Conservation (phyloP, 129 eudicot species). For the Scalesia atractyloides region DNA sequence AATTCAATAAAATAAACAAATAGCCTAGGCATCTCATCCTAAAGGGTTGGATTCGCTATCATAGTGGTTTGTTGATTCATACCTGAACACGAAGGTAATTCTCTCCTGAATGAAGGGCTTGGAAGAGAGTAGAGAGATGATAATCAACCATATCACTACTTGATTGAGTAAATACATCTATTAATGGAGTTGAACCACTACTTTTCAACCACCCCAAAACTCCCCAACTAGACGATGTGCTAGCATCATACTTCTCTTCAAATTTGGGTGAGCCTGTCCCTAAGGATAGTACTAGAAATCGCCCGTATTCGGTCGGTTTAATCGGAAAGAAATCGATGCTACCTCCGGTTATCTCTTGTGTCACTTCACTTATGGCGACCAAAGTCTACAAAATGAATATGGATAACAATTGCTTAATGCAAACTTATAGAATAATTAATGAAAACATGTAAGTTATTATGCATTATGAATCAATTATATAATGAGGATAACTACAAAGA, state of each 20-base stretch:
- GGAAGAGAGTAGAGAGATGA: conserved; percentile 46
- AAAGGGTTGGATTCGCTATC: no score
- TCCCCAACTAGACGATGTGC: conserved; percentile 57
- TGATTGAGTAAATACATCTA: conserved; percentile 54
- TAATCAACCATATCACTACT: conserved; percentile 63
- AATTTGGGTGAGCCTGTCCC: conserved; percentile 54
- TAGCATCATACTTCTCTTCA: conserved; percentile 45
- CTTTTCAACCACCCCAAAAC: conserved; percentile 52
- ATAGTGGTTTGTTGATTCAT: conserved; percentile 35
- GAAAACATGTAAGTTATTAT: no score
- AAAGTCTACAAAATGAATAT: conserved; percentile 40
- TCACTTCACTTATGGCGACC: conserved; percentile 62
- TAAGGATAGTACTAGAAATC: conserved; percentile 50
- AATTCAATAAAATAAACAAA: no score
- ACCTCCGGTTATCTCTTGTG: conserved; percentile 37
- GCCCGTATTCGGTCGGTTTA: conserved; percentile 52
- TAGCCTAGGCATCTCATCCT: no score
- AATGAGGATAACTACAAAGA: no score
- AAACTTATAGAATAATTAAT: no score
- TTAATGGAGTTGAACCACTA: conserved; percentile 48
- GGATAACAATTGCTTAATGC: background rate
- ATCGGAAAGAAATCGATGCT: conserved; percentile 51
- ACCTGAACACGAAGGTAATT: conserved; percentile 66
- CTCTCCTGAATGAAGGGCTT: conserved; percentile 47
- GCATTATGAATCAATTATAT: no score